Conservation (phyloP, 352 stramenopile genomes). For the Pythium coloratum region DNA sequence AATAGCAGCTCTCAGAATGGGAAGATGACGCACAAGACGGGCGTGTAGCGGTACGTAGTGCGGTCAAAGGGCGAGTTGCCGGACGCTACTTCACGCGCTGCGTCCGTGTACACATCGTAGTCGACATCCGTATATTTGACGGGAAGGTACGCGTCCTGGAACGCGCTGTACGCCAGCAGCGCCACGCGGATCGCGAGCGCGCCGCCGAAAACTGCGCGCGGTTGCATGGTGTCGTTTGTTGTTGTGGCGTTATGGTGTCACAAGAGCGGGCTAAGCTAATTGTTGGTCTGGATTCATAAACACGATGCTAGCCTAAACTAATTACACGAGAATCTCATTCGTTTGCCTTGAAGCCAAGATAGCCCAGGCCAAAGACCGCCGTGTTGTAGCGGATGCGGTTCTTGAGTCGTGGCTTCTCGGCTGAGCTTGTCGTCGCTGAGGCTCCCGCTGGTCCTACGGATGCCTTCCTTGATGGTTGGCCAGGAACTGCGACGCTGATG, state of each 20-base stretch:
- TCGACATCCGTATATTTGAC: conserved; percentile 99
- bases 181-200: conserved; percentile 60
- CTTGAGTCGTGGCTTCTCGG: conserved; percentile 45
- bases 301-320: neutral
- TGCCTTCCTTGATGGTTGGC: neutral
- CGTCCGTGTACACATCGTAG: conserved; percentile 99
- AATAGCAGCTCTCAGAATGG: neutral
- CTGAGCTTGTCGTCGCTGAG: neutral
- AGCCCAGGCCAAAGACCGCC: conserved; percentile 64
- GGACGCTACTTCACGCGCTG: conserved; percentile 86
- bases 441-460: neutral
- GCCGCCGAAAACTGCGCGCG: conserved; percentile 38
- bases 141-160: conserved; percentile 73
- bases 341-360: conserved; percentile 45
- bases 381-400: conserved; percentile 71
- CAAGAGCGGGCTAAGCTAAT: conserved; percentile 1
- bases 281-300: neutral
- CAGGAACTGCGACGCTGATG: neutral
- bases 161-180: conserved; percentile 68
- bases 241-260: neutral
- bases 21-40: conserved; percentile 81
- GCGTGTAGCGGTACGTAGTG: conserved; percentile 99
- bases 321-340: conserved; percentile 28
- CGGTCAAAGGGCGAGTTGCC: conserved; percentile 93
- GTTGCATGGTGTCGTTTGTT: conserved; percentile 28